Percentiles rank a stretch among this genome's conserved stretches.
These are phyloP conservation scores for Aspergillus sp. DNA, from an alignment of 2,329 filamentous ascomycete genomes.

Conservation along the genomic window DNA sequence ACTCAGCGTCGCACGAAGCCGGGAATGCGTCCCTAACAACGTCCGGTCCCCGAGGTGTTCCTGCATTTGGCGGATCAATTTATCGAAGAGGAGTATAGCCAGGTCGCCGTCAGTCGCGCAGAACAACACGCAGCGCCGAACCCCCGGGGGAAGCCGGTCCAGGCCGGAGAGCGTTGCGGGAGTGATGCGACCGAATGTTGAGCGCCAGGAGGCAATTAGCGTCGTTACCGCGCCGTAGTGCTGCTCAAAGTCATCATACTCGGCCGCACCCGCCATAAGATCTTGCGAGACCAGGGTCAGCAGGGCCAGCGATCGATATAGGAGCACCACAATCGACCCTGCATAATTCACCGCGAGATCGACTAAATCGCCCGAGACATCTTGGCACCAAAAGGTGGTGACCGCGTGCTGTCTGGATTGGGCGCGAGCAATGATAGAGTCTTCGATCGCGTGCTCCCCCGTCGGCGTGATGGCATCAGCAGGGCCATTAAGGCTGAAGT, in stretches of 20 bases:
- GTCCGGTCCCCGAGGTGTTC: neutral
- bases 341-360: neutral
- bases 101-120: constrained; percentile 1
- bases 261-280: neutral
- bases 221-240: neutral
- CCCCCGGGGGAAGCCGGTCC: neutral
- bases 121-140: neutral
- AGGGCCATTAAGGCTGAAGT: neutral
- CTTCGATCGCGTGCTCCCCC: neutral
- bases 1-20: neutral
- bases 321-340: constrained; percentile 1
- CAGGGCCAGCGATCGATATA: neutral
- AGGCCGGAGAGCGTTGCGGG: neutral
- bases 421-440: neutral
- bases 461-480: neutral
- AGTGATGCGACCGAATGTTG: neutral
- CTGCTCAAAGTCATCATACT: neutral
- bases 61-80: neutral
- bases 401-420: neutral
- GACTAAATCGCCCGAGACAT: neutral
- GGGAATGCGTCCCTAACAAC: neutral
- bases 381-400: neutral
- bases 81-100: neutral
- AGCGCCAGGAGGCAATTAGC: neutral
- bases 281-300: neutral